Evolutionary conservation across 169 alveolate species (phyloP).

Genomic region (Toxoplasma gondii): DNA sequence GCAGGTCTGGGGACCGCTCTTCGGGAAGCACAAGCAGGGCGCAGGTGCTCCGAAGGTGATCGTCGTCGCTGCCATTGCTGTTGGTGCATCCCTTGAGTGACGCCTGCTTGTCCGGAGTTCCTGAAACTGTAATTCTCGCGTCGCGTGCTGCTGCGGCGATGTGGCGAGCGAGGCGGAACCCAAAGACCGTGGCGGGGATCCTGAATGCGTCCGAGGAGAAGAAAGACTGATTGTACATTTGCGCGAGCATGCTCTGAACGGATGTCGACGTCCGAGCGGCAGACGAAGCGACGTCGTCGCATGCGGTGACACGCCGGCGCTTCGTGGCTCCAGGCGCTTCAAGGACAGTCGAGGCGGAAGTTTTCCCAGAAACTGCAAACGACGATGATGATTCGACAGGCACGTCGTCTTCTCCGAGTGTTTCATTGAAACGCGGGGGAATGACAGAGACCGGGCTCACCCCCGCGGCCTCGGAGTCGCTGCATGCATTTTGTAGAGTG

Average conservation of each 20-base stretch:
- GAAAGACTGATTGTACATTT: neutral
- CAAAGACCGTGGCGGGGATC: slow-evolving; percentile 1
- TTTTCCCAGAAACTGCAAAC: too few relatives aligned
- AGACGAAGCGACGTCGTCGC: too few relatives aligned
- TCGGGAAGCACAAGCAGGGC: neutral
- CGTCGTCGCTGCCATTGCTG: neutral
- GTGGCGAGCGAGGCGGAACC: neutral
- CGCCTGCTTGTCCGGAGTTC: neutral
- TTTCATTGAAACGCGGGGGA: too few relatives aligned
- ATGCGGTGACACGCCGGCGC: too few relatives aligned
- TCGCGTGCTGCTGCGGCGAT: slow-evolving; percentile 21
- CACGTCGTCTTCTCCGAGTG: too few relatives aligned
- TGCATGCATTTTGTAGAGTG: too few relatives aligned
- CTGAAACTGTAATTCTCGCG: neutral
- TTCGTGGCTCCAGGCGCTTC: too few relatives aligned
- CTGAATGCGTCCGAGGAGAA: neutral
- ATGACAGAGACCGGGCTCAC: too few relatives aligned
- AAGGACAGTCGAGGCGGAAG: too few relatives aligned
- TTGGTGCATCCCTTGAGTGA: neutral
- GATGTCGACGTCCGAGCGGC: neutral
- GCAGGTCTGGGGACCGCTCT: neutral
- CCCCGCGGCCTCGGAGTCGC: too few relatives aligned
- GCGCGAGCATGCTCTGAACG: neutral
- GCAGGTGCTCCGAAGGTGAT: neutral
- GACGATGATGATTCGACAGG: too few relatives aligned